phyloP scores from a whole-genome alignment of 345 rosid species.

The Balakata baccata region DNA sequence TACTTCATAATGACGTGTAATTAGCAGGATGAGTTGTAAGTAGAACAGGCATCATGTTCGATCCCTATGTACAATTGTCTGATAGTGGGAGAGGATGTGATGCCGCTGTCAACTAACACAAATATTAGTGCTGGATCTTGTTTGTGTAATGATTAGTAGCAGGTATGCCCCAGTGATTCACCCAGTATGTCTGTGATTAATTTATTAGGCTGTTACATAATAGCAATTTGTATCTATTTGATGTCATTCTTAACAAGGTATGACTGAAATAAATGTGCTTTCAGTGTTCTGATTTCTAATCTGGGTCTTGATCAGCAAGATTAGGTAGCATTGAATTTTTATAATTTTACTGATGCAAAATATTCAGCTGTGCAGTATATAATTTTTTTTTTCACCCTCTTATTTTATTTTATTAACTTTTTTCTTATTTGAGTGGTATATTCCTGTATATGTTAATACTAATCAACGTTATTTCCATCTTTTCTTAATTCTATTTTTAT shows the following conservation, averaged over 20 bases:
- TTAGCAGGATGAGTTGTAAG: constrained; percentile 26
- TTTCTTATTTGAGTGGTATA: too few relatives aligned
- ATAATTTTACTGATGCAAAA: background rate
- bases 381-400: too few relatives aligned
- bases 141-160: constrained; percentile 24
- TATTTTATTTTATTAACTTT: too few relatives aligned
- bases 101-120: constrained; percentile 27
- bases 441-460: too few relatives aligned
- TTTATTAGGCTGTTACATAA: constrained; percentile 1
- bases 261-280: constrained; percentile 5
- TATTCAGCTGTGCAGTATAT: too few relatives aligned
- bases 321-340: background rate
- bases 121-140: background rate
- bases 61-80: constrained; percentile 10
- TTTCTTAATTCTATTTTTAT: too few relatives aligned
- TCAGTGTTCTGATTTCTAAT: background rate
- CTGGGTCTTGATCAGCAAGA: background rate
- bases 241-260: background rate
- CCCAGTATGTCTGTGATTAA: constrained; percentile 19
- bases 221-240: constrained; percentile 4
- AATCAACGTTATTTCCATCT: too few relatives aligned
- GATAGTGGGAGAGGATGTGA: constrained; percentile 18
- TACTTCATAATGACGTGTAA: constrained; percentile 17
- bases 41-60: constrained; percentile 19
- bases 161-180: constrained; percentile 17